These are phyloP conservation scores for Sungouiella thailandica DNA, from an alignment of 805 yeast species.

Conservation along the genomic window DNA sequence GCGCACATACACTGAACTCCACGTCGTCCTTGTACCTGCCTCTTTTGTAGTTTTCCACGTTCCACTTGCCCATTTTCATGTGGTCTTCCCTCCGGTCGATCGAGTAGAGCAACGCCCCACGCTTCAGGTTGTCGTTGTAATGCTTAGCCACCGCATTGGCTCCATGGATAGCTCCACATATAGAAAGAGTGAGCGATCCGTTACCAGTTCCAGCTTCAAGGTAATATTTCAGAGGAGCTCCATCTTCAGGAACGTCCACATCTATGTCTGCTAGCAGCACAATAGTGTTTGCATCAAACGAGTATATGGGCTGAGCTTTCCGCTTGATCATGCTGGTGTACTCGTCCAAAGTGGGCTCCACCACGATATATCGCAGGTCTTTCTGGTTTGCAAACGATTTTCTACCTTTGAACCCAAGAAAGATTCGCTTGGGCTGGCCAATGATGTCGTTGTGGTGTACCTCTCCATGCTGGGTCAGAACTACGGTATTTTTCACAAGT, in stretches of 20 bases:
- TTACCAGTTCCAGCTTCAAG: conserved; percentile 5
- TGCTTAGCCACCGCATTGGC: conserved; percentile 2
- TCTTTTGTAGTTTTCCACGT: conserved; percentile 1
- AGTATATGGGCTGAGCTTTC: conserved; percentile 4
- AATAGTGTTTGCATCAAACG: conserved; percentile 2
- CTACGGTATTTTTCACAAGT: neutral
- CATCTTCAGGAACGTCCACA: neutral
- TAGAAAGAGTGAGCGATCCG: conserved; percentile 3
- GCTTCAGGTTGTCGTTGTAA: neutral
- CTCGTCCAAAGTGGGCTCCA: conserved; percentile 4
- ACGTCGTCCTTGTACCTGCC: conserved; percentile 2
- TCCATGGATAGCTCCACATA: conserved; percentile 3
- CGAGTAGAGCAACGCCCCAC: conserved; percentile 2
- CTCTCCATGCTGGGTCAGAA: conserved; percentile 1
- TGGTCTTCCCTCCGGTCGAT: conserved; percentile 2
- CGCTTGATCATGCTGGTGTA: conserved; percentile 2
- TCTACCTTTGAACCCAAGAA: neutral
- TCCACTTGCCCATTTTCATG: conserved; percentile 2
- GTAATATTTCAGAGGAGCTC: neutral
- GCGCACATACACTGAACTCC: conserved; percentile 1
- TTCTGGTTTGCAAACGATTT: neutral
- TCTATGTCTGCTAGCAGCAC: conserved; percentile 2
- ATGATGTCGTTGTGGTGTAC: conserved; percentile 3
- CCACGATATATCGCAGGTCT: neutral
- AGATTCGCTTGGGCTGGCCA: conserved; percentile 4